Percentiles rank a stretch among this genome's conserved stretches.
Conservation (phyloP, 1,284 basidiomycete genomes). For the Ganoderma sinense region DNA sequence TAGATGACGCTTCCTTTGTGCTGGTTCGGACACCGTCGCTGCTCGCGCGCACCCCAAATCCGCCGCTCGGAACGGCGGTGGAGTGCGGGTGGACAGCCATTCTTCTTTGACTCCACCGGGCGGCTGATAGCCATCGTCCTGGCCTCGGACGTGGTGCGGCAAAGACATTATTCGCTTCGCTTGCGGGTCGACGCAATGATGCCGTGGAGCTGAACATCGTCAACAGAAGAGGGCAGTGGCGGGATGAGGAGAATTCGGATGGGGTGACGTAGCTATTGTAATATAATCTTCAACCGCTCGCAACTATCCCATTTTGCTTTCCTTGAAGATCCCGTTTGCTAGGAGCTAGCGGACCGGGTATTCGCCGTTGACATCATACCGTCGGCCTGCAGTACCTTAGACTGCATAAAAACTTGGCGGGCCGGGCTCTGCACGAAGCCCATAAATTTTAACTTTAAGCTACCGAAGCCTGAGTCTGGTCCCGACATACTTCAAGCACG, state of each 20-base stretch:
- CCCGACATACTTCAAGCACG: not conserved
- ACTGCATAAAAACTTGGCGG: not conserved
- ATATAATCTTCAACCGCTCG: not conserved
- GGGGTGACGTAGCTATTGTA: not conserved
- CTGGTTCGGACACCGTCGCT: not conserved
- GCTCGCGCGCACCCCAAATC: slow-evolving; percentile 9
- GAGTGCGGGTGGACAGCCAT: not conserved
- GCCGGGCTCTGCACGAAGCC: not conserved
- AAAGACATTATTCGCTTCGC: not conserved
- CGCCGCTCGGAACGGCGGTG: not conserved
- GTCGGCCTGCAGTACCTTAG: not conserved
- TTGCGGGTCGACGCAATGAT: not conserved
- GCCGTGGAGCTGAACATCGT: not conserved
- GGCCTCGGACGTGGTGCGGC: not conserved
- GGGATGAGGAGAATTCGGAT: not conserved
- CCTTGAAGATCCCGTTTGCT: not conserved
- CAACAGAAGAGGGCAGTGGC: not conserved
- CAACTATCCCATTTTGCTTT: not conserved
- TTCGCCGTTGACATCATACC: not conserved
- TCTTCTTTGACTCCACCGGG: slow-evolving; percentile 12
- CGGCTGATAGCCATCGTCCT: slow-evolving; percentile 14
- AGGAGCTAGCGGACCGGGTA: not conserved
- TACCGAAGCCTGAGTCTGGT: not conserved
- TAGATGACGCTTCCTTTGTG: not conserved
- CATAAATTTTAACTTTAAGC: not conserved